Conservation (phyloP, 2,329 filamentous ascomycete species). For the Fusarium sp. region DNA sequence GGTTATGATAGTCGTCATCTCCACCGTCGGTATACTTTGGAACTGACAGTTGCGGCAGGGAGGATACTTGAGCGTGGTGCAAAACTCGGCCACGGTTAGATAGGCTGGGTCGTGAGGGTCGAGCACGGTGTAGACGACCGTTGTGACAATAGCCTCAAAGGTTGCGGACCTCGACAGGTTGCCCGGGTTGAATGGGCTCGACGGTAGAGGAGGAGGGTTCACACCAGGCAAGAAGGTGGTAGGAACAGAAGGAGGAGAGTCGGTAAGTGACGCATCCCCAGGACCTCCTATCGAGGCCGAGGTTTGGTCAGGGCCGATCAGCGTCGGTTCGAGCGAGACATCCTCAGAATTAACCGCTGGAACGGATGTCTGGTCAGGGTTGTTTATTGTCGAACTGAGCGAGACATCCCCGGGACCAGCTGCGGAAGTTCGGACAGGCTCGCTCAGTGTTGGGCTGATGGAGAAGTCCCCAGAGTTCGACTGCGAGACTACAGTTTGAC, state of each 20-base stretch:
- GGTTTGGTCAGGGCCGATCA: background rate
- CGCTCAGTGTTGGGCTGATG: background rate
- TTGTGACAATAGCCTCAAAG: background rate
- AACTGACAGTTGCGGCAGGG: slow-evolving; percentile 14
- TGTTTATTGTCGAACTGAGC: background rate
- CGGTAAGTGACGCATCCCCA: background rate
- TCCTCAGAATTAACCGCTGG: background rate
- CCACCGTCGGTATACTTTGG: background rate
- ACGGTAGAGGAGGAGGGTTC: background rate
- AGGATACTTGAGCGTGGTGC: slow-evolving; percentile 5
- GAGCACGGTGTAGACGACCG: slow-evolving; percentile 20
- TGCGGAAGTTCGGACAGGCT: background rate
- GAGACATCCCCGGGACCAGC: background rate
- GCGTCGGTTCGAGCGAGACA: background rate
- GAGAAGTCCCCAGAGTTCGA: background rate
- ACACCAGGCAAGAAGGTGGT: background rate
- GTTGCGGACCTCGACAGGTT: background rate
- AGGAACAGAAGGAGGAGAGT: background rate
- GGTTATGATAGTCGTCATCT: slow-evolving; percentile 18
- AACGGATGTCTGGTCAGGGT: background rate
- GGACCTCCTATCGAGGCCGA: too few species aligned
- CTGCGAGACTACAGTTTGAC: background rate
- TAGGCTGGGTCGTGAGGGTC: slow-evolving; percentile 8
- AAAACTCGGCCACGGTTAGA: slow-evolving; percentile 19
- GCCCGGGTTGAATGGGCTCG: background rate